Base-by-base conservation (phyloP, 352 stramenopile genomes). In the Peronospora belbahrii region DNA sequence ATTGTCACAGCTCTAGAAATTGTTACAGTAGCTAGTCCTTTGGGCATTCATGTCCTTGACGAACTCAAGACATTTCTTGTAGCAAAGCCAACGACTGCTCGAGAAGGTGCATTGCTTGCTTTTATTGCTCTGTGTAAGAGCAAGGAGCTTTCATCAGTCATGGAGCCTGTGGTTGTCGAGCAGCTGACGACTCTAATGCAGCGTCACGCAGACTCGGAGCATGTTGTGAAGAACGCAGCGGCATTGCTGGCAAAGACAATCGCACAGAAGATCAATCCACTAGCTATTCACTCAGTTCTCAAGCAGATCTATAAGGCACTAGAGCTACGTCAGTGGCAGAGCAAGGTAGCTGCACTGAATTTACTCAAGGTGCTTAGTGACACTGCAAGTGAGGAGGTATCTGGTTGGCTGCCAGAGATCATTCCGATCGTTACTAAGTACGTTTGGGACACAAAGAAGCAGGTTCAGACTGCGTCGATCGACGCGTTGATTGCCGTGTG, bases 361-460 rank as follows among this genome's bases (percentile, higher is more conserved):
- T 53, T 90, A 24, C 59, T 97, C 2, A 69, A 70, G 34, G 67
- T 82, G 37, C 83, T 94, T 7, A 85, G 82, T 22, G 65, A 63
- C 14, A 71, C 58, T 22, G 74, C 82, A 6, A 70, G 80, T 2
- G 50, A 65, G 20, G 80, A 95, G 42, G 77, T 94, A 8, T 81
- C 73, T 15, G 68, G 70, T 23, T 74, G 90, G 39, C 63, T 97
- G 22, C 86, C 88, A 2, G 86, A 92, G 53, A 77, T 97, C 50
- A 93, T 97, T 52, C 91, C 91, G 0, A 74, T 79, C 13, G 65
- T 97, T 0, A 93, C 77, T 1, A 63, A 80, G 11, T 82, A 95
- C 67, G 86, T 97, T 14, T 97, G 86, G 85, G 91, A 97, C 66
- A 97, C 91, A 13, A 97, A 97, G 65, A 80, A 86, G 27, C 85